Conservation (phyloP, 208 protist species). For the Crithidia acanthocephali region DNA sequence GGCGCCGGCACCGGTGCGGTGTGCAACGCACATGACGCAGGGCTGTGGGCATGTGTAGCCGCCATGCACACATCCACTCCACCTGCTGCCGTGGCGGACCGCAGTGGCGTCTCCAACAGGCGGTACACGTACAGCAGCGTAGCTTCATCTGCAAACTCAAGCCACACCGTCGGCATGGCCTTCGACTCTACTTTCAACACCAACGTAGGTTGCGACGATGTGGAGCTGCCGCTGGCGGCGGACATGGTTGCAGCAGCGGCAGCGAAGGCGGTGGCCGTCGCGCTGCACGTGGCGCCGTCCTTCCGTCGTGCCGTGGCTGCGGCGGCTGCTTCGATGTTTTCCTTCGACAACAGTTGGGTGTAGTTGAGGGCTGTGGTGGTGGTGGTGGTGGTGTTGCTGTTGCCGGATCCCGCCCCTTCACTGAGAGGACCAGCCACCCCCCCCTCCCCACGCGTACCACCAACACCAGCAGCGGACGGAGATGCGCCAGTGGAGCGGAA, state of each 20-base stretch:
- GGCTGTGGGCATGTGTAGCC: background rate
- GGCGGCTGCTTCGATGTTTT: conserved; percentile 5
- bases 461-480: background rate
- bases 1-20: background rate
- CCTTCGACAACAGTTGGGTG: background rate
- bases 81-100: background rate
- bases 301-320: background rate
- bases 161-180: conserved; percentile 37
- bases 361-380: too few relatives aligned
- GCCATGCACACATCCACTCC: background rate
- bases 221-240: background rate
- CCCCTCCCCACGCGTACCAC: too few relatives aligned
- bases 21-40: background rate
- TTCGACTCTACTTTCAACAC: conserved; percentile 31
- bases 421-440: too few relatives aligned
- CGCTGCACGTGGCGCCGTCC: background rate
- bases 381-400: too few relatives aligned
- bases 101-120: conserved; percentile 25
- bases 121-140: conserved; percentile 30
- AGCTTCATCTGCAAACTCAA: conserved; percentile 33
- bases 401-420: too few relatives aligned
- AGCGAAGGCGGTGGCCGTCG: background rate
- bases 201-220: conserved; percentile 5
- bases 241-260: conserved; percentile 4
- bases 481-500: background rate